Evolutionary conservation across 1,139 yeast genomes (phyloP).

Genomic region (Suhomyces taliae): DNA sequence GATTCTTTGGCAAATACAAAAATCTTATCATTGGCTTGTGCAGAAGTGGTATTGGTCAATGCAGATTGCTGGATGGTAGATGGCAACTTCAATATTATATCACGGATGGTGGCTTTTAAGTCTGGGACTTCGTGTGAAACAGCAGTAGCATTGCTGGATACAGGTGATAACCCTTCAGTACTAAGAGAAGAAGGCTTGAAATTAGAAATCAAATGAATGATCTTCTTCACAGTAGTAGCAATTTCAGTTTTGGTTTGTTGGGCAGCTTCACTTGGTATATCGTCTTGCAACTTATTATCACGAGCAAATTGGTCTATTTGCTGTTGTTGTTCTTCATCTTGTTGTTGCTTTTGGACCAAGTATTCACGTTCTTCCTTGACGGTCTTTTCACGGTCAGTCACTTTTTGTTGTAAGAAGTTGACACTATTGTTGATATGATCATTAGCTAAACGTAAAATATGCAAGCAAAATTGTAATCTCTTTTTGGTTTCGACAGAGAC

Average conservation of each 20-base stretch:
- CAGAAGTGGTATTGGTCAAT: conserved; percentile 20
- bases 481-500: conserved; percentile 63
- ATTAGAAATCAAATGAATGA: conserved; percentile 80
- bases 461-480: conserved; percentile 70
- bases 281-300: conserved; percentile 8
- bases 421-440: conserved; percentile 67
- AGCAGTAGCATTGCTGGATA: conserved; percentile 7
- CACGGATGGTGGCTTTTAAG: conserved; percentile 72
- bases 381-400: conserved; percentile 24
- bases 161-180: conserved; percentile 15
- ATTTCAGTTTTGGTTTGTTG: conserved; percentile 74
- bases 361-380: conserved; percentile 19
- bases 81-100: conserved; percentile 74
- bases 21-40: conserved; percentile 61
- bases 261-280: conserved; percentile 21
- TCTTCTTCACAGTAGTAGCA: conserved; percentile 83
- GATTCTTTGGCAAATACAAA: conserved; percentile 85
- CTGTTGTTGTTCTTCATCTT: conserved; percentile 10
- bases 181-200: conserved; percentile 71
- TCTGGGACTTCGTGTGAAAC: conserved; percentile 14
- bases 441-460: conserved; percentile 72
- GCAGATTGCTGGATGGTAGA: conserved; percentile 35
- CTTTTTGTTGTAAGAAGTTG: conserved; percentile 52
- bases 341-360: conserved; percentile 15
- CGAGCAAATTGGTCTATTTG: conserved; percentile 9